These are phyloP conservation scores for Huntiella moniliformis DNA, from an alignment of 2,329 filamentous ascomycete species.

Conservation along the genomic window DNA sequence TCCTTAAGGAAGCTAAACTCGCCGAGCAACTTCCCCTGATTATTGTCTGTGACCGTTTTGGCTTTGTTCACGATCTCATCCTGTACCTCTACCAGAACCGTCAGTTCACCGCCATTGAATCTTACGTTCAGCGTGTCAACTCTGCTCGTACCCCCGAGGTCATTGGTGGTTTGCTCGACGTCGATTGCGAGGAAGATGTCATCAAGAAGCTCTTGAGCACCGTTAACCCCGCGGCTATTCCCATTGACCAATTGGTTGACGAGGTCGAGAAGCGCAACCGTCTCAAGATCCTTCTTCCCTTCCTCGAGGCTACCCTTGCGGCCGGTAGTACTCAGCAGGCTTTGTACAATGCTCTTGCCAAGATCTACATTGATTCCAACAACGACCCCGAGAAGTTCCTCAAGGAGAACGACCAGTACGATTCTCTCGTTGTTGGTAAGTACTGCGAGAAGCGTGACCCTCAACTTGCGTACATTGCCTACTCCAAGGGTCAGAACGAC, in stretches of 20 bases:
- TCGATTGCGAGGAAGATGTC: slow-evolving; percentile 90
- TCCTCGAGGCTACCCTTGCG: slow-evolving; percentile 81
- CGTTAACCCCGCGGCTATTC: slow-evolving; percentile 67
- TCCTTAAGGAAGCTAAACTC: slow-evolving; percentile 87
- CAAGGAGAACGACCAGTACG: slow-evolving; percentile 93
- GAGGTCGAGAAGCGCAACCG: slow-evolving; percentile 95
- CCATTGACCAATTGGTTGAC: slow-evolving; percentile 79
- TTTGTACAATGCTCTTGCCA: slow-evolving; percentile 90
- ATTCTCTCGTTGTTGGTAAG: slow-evolving; percentile 79
- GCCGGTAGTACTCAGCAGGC: slow-evolving; percentile 90
- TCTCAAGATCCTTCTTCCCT: slow-evolving; percentile 84
- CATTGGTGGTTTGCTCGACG: slow-evolving; percentile 80
- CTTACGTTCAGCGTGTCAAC: slow-evolving; percentile 95
- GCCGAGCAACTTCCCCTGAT: slow-evolving; percentile 89
- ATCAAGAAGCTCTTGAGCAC: slow-evolving; percentile 83
- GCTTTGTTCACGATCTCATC: slow-evolving; percentile 93
- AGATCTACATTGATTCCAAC: slow-evolving; percentile 99
- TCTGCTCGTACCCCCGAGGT: slow-evolving; percentile 79
- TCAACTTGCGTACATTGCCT: slow-evolving; percentile 85
- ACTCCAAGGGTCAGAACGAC: slow-evolving; percentile 92
- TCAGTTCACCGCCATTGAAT: slow-evolving; percentile 96
- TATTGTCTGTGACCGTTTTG: slow-evolving; percentile 98
- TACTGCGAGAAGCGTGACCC: slow-evolving; percentile 98
- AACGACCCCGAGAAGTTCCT: slow-evolving; percentile 96
- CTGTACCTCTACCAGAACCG: slow-evolving; percentile 97